phyloP scores from a whole-genome alignment of 1,284 basidiomycete genomes.

The Sphaerobolus stellatus region DNA sequence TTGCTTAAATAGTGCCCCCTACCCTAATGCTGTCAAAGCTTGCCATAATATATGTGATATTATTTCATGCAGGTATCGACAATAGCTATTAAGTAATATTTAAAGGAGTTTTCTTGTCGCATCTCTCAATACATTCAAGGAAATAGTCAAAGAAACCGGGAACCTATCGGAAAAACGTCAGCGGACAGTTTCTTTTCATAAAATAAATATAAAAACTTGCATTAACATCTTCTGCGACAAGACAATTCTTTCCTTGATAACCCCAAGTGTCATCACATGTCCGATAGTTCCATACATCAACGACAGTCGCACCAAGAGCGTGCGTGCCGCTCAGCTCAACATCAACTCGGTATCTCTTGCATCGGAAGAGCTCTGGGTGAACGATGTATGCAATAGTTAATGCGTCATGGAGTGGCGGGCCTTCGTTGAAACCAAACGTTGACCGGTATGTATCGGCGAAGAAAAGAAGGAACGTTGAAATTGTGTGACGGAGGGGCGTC shows the following conservation, averaged over 20 bases:
- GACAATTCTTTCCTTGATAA: slow-evolving; percentile 65
- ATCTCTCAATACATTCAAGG: slow-evolving; percentile 55
- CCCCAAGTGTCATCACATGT: slow-evolving; percentile 65
- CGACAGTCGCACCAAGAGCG: slow-evolving; percentile 71
- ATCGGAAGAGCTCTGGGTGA: slow-evolving; percentile 59
- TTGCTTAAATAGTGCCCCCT: too few species aligned
- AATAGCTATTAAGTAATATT: slow-evolving; percentile 16
- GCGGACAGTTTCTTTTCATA: neutral
- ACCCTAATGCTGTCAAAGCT: too few species aligned
- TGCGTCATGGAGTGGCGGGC: slow-evolving; percentile 82
- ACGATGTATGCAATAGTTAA: slow-evolving; percentile 74
- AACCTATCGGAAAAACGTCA: slow-evolving; percentile 42
- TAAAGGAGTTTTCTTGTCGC: slow-evolving; percentile 43
- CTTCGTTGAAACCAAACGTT: slow-evolving; percentile 70
- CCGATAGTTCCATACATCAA: slow-evolving; percentile 68
- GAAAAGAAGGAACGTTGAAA: slow-evolving; percentile 70
- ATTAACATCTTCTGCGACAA: slow-evolving; percentile 63
- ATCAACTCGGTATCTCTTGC: slow-evolving; percentile 68
- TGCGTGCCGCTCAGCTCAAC: slow-evolving; percentile 66
- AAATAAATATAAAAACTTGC: slow-evolving; percentile 39
- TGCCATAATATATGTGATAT: too few species aligned
- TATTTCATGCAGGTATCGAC: too few species aligned
- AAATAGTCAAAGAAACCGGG: slow-evolving; percentile 64
- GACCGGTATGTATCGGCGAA: slow-evolving; percentile 69
- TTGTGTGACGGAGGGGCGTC: slow-evolving; percentile 64